These are phyloP conservation scores for Hyaloperonospora brassicae DNA, from an alignment of 352 stramenopile species.

Conservation along the genomic window DNA sequence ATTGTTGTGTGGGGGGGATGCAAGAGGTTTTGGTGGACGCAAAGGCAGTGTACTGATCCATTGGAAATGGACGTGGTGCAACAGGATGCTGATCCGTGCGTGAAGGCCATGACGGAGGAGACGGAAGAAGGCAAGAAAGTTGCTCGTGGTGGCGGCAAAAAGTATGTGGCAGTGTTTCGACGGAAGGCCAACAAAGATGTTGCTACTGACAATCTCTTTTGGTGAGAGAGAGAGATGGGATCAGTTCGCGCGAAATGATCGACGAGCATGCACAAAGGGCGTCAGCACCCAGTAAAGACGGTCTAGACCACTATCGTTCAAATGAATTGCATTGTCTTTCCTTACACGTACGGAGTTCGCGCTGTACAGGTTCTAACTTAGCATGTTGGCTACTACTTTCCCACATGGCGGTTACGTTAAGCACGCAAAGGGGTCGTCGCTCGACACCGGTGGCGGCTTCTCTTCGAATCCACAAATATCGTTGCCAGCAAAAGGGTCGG, in stretches of 20 bases:
- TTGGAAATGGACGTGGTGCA: background rate
- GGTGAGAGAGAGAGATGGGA: slow-evolving; percentile 22
- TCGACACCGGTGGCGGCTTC: slow-evolving; percentile 32
- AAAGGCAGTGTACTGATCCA: background rate
- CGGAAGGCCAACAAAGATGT: slow-evolving; percentile 59
- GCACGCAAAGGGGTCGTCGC: slow-evolving; percentile 59
- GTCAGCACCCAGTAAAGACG: no score
- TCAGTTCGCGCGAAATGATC: no score
- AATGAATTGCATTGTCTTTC: slow-evolving; percentile 27
- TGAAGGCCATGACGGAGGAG: slow-evolving; percentile 92
- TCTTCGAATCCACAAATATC: slow-evolving; percentile 49
- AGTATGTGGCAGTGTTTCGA: slow-evolving; percentile 82
- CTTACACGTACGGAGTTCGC: slow-evolving; percentile 13
- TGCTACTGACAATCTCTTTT: slow-evolving; percentile 55
- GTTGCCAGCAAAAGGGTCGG: slow-evolving; percentile 59
- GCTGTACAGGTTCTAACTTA: slow-evolving; percentile 15
- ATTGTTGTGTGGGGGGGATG: background rate
- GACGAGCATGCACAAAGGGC: no score
- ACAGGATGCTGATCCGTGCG: slow-evolving; percentile 85
- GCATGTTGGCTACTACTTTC: slow-evolving; percentile 2
- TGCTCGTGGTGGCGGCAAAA: slow-evolving; percentile 79
- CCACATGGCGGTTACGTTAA: slow-evolving; percentile 31
- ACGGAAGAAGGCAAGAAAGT: slow-evolving; percentile 99
- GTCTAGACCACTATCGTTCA: background rate
- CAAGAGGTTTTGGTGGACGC: background rate